phyloP scores from a whole-genome alignment of 2,329 filamentous ascomycete genomes.

The Hypoxylon sp. region DNA sequence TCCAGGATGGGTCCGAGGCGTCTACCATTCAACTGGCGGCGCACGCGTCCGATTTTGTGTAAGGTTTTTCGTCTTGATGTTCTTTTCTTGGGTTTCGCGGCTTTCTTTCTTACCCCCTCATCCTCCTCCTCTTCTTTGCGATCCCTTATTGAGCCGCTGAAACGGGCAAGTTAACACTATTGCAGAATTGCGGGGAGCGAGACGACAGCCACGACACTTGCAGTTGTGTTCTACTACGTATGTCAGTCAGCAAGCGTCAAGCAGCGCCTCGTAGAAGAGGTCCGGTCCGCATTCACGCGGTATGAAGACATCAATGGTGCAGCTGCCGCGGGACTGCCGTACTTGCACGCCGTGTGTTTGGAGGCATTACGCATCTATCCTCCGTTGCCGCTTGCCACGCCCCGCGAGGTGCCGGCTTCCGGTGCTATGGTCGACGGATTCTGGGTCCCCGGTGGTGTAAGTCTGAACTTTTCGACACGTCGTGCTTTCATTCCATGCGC shows the following conservation, averaged over 20 bases:
- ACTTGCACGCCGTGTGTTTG: conserved; percentile 32
- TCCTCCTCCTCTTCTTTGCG: no score
- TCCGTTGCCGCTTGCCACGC: conserved; percentile 34
- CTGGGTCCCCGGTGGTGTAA: conserved; percentile 40
- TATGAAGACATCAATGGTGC: conserved; percentile 18
- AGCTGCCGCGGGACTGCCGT: conserved; percentile 22
- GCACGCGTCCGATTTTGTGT: conserved; percentile 23
- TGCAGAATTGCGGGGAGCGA: conserved; percentile 26
- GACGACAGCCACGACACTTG: conserved; percentile 21
- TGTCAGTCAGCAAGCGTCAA: not conserved
- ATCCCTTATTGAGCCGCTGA: no score
- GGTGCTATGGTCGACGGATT: conserved; percentile 38
- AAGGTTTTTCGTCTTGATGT: no score
- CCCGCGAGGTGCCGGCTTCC: conserved; percentile 31
- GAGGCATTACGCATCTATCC: conserved; percentile 41
- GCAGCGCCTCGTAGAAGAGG: not conserved
- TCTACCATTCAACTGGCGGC: conserved; percentile 19
- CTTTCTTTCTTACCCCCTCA: no score
- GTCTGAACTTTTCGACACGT: no score
- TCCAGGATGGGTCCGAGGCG: conserved; percentile 12
- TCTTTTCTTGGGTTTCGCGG: no score
- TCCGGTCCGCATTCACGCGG: conserved; percentile 5
- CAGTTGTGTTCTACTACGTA: conserved; percentile 17
- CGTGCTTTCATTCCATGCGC: no score
- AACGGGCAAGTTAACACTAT: no score